Evolutionary conservation across 352 stramenopile genomes (phyloP).

Genomic region (Phytopythium kandeliae): DNA sequence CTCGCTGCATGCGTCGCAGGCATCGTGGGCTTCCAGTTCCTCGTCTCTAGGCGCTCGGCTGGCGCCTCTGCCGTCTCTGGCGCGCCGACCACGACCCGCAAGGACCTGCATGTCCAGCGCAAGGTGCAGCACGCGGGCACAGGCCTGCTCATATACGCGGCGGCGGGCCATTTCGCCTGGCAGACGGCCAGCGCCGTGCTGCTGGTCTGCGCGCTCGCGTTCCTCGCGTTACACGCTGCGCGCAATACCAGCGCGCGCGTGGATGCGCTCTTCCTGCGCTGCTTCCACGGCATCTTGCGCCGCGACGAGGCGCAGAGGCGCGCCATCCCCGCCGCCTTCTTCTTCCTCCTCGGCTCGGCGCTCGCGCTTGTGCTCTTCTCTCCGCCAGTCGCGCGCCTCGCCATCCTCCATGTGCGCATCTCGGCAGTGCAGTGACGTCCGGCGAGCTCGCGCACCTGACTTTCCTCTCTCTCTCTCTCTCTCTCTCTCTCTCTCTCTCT

Average conservation of each 20-base stretch:
- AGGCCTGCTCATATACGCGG: constrained; percentile 39
- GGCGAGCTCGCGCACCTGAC: too few relatives aligned
- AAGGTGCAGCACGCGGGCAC: constrained; percentile 46
- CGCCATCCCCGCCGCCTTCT: constrained; percentile 45
- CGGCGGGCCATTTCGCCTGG: constrained; percentile 19
- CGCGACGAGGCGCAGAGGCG: constrained; percentile 30
- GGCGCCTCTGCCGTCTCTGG: not conserved
- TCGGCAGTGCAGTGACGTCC: not conserved
- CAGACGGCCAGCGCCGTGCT: constrained; percentile 16
- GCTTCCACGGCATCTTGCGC: constrained; percentile 38
- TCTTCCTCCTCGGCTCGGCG: constrained; percentile 48
- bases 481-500: too few relatives aligned
- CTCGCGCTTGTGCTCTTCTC: constrained; percentile 33
- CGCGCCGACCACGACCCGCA: constrained; percentile 16
- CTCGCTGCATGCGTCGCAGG: constrained; percentile 13
- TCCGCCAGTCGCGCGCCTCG: constrained; percentile 31
- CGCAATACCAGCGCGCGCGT: constrained; percentile 20
- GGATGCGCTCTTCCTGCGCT: constrained; percentile 31
- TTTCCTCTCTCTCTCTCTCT: too few relatives aligned
- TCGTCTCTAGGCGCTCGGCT: constrained; percentile 15
- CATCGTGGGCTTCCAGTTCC: constrained; percentile 35
- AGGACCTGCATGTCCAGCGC: constrained; percentile 41
- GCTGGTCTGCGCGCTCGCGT: constrained; percentile 24
- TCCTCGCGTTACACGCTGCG: constrained; percentile 29
- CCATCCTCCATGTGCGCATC: constrained; percentile 45